Base-by-base conservation (phyloP, 805 yeast species). In the Blastobotrys attinorum region DNA sequence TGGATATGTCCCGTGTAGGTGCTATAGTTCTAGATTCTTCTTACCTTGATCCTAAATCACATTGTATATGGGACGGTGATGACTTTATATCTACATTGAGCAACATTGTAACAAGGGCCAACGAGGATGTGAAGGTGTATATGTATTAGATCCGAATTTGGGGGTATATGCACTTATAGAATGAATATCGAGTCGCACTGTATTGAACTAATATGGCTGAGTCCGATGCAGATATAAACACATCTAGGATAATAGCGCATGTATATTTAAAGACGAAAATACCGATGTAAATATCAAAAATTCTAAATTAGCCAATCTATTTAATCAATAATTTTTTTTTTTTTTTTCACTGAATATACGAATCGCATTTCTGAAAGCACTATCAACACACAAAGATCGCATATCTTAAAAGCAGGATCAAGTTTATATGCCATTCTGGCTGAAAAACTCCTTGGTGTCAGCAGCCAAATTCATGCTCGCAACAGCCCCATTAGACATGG, bases 21-120 rank as follows among this genome's bases (percentile, higher is more conserved):
- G 71, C 74, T 8, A 64, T 83, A 8, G 69, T 82, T 10, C 65
- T 80, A 23, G 90, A 82, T 56, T 71, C 76, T 34, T 65, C 81
- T 4, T 76, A 73, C 53, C 64, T 83, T 52, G 86, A 82, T 54
- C 58, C 69, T 16, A 83, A 82, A 60, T 64, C 70, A 47, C 78
- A 77, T 51, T 72, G 70, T 43, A 64, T 81, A 2, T 79, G 81
- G 76, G 87, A 82, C 45, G 60, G 56, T 7, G 49, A 53, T 1
- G 66, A 60, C 31, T 59, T 63, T 1, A 45, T 57, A 15, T 54
- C 55, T 11, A 44, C 55, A 2, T 42, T 61, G n/a, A 39, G 39
- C 22, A 32, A 37, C 15, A 25, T 52, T 15, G n/a, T n/a, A n/a
- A 27, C 46, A 2, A 52, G 51, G 1, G 61, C 60, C 42, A 59